Evolutionary conservation across 2,329 filamentous ascomycete species (phyloP).

Genomic region (Aspergillus ochraceoroseus): DNA sequence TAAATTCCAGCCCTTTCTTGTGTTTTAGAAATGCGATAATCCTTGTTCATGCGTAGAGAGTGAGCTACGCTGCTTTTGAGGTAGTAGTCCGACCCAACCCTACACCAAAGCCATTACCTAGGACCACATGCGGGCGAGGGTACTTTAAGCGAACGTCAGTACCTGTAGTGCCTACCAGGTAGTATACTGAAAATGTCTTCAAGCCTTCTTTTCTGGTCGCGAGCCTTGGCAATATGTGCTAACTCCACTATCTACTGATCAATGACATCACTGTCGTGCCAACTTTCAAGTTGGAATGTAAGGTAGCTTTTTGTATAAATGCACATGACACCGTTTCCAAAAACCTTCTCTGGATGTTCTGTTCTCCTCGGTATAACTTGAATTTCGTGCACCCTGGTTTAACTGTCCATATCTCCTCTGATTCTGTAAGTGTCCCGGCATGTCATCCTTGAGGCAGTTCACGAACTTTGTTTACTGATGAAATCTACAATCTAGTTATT

Average conservation of each 20-base stretch:
- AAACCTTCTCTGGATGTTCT: not conserved
- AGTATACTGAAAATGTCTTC: too few species aligned
- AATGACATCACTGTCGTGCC: constrained; percentile 33
- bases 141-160: too few species aligned
- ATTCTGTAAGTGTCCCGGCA: not conserved
- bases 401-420: too few species aligned
- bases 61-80: too few species aligned
- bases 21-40: constrained; percentile 12
- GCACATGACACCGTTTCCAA: constrained; percentile 9
- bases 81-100: too few species aligned
- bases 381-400: too few species aligned
- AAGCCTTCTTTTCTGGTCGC: too few species aligned
- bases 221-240: constrained; percentile 18
- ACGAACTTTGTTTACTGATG: constrained; percentile 1
- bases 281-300: constrained; percentile 22
- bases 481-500: too few species aligned
- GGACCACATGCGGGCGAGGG: too few species aligned
- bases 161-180: too few species aligned
- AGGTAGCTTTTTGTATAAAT: constrained; percentile 23
- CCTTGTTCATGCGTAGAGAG: not conserved
- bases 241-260: constrained; percentile 19
- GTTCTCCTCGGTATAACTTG: not conserved
- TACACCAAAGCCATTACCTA: too few species aligned
- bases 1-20: constrained; percentile 30
- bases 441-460: too few species aligned